phyloP scores from a whole-genome alignment of 2,329 filamentous ascomycete species.

The Fusarium algeriense region DNA sequence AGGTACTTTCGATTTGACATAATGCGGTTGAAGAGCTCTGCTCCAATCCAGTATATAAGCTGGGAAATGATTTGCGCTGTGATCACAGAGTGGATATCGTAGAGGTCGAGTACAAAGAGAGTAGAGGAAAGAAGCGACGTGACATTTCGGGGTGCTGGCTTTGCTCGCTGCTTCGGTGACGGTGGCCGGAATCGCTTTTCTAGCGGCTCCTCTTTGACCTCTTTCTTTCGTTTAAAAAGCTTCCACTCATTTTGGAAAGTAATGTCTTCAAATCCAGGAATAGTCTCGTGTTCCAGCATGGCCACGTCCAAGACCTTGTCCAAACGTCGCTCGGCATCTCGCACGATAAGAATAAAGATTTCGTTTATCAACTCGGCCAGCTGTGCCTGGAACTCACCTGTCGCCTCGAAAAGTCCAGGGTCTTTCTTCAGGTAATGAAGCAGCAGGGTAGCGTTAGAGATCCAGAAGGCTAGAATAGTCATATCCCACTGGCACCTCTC shows the following conservation, averaged over 20 bases:
- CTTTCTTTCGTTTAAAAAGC: constrained; percentile 90
- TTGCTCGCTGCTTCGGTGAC: constrained; percentile 91
- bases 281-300: constrained; percentile 98
- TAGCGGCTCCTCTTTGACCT: constrained; percentile 88
- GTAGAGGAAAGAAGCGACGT: constrained; percentile 96
- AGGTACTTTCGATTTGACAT: constrained; percentile 97
- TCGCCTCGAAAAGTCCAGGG: constrained; percentile 80
- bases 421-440: constrained; percentile 98
- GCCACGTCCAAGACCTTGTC: constrained; percentile 94
- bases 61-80: constrained; percentile 91
- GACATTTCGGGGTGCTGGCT: constrained; percentile 93
- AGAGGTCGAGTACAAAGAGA: constrained; percentile 96
- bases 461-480: constrained; percentile 99
- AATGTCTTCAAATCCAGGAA: constrained; percentile 96
- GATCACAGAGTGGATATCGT: constrained; percentile 98
- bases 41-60: constrained; percentile 94
- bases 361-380: constrained; percentile 96
- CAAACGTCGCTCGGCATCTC: constrained; percentile 93
- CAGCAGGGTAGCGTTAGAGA: constrained; percentile 95
- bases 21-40: constrained; percentile 96
- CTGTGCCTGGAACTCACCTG: constrained; percentile 90
- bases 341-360: constrained; percentile 97
- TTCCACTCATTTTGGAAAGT: constrained; percentile 99
- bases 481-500: constrained; percentile 98
- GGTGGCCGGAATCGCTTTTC: constrained; percentile 94